Base-by-base conservation (phyloP, 495 filamentous ascomycete species). In the Trichodelitschia bisporula region DNA sequence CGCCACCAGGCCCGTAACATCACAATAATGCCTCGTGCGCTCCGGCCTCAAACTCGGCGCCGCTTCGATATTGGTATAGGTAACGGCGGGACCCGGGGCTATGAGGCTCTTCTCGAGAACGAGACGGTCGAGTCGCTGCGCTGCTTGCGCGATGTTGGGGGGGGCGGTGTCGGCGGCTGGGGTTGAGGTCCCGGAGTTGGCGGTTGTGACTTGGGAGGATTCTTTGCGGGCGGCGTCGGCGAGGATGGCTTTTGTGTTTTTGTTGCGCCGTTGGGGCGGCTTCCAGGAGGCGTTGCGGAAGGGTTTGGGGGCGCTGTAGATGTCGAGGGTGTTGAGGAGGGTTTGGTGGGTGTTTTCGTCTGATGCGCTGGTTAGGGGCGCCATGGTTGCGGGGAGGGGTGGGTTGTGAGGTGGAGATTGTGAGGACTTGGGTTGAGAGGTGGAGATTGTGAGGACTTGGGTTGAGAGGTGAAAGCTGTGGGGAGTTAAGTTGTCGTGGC, bases 201-300 rank as follows among this genome's bases (percentile, higher is more conserved):
- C 68, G 33, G 86, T 77, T 0, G 78, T 86, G 5, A 61, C 56
- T 39, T 80, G 58, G 11, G 74, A 64, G 3, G 73, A 76, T 20
- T 84, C 72, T 46, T 80, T 82, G 21, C 79, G 69, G 15, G 73
- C 61, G 17, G 71, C 77, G 40, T 97, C 86, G n/a, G 78, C 69
- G 36, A 97, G 61, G 35, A 95, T 80, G 46, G 90, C 77, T 51
- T 95, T 95, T 51, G 95, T 71, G 45, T 89, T 92, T 57, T 93
- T 93, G 60, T 93, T 95, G 49, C 86, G 79, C 10, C 86, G 79
- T 49, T 80, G 74, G 34, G 83, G 75, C 12, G 89, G 76, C 37
- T 72, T 78, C 84, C 84, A 97, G 45, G 69, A 50, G 0, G 72
- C 56, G 44, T 79, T 90, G 39, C 86, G 80, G 59, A 89, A 95